Conservation (phyloP, 2,329 filamentous ascomycete species). For the Colletotrichum paranaense region DNA sequence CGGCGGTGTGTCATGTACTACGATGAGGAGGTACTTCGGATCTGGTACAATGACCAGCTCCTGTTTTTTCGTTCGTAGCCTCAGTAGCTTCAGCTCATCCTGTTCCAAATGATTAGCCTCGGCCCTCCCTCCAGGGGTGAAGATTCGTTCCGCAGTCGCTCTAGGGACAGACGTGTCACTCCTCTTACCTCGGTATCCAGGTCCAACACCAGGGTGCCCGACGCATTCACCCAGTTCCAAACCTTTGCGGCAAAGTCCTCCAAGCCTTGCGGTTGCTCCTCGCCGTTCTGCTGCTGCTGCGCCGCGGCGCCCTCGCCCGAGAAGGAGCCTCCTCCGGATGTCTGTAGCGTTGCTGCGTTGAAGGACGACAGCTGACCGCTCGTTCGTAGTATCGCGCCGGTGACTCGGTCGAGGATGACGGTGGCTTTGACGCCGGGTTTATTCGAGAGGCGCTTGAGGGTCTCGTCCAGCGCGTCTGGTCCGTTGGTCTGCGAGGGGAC, state of each 20-base stretch:
- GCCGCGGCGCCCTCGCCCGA: conserved; percentile 54
- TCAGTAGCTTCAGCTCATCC: conserved; percentile 82
- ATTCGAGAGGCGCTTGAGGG: conserved; percentile 76
- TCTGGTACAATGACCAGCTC: conserved; percentile 88
- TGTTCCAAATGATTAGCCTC: conserved; percentile 43
- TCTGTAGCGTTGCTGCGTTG: conserved; percentile 26
- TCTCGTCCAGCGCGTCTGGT: conserved; percentile 72
- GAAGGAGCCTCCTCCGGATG: conserved; percentile 47
- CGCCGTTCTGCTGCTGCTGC: conserved; percentile 52
- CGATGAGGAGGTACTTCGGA: conserved; percentile 80
- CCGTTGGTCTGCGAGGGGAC: conserved; percentile 50
- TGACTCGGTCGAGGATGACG: conserved; percentile 77
- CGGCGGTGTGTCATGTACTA: conserved; percentile 84
- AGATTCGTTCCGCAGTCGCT: neutral
- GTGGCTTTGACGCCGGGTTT: conserved; percentile 85
- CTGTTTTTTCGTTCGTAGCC: conserved; percentile 85
- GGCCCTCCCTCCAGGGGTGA: neutral
- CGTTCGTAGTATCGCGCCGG: conserved; percentile 79
- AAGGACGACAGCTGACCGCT: conserved; percentile 75
- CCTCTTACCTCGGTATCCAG: conserved; percentile 74
- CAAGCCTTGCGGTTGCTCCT: conserved; percentile 60
- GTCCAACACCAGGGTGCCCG: conserved; percentile 76
- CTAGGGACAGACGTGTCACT: neutral
- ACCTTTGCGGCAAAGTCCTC: conserved; percentile 82
- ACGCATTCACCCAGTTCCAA: conserved; percentile 78